Evolutionary conservation across 257 asterid genomes (phyloP).

Genomic region (Solanum phureja): DNA sequence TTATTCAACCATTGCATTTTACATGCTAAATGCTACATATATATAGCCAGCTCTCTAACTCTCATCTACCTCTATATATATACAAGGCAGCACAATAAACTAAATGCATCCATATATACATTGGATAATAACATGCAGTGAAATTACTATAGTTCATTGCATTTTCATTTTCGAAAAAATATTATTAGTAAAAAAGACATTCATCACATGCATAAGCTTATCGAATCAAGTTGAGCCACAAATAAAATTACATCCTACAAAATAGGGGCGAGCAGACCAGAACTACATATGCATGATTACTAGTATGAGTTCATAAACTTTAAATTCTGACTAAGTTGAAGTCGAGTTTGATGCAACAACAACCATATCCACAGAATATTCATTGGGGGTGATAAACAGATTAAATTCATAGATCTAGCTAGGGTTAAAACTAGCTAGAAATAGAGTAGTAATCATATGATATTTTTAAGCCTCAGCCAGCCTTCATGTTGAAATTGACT

Average conservation of each 20-base stretch:
- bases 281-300: background rate
- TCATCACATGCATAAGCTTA: background rate
- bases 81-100: background rate
- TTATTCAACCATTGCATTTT: background rate
- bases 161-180: background rate
- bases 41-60: background rate
- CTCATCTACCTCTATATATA: background rate
- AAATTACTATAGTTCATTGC: background rate
- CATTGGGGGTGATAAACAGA: background rate
- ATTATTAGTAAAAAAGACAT: too few species aligned
- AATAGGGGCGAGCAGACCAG: background rate
- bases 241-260: background rate
- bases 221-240: background rate
- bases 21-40: background rate
- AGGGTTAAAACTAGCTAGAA: background rate
- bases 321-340: background rate
- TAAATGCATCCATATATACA: background rate
- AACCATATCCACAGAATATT: background rate
- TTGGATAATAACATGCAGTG: background rate
- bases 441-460: background rate
- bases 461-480: background rate
- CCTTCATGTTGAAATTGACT: conserved; percentile 3
- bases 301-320: background rate
- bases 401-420: background rate
- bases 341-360: background rate